phyloP scores from a whole-genome alignment of 306 rosid genomes.

The Glycine soja region DNA sequence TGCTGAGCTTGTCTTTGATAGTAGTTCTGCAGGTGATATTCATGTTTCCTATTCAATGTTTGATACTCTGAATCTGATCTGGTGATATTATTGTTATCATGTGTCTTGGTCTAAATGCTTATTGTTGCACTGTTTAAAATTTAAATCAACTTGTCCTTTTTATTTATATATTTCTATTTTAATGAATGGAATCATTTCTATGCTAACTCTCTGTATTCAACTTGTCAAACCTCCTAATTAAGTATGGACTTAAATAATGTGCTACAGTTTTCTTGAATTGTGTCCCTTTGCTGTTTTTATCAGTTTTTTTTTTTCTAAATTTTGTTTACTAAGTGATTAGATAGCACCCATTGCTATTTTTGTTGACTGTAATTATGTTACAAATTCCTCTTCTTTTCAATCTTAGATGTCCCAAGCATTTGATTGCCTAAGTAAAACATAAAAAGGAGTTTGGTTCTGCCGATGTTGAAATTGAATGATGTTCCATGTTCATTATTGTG shows the following conservation, averaged over 20 bases:
- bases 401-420: background rate
- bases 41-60: too few relatives aligned
- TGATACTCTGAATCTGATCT: too few relatives aligned
- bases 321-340: background rate
- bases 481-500: too few relatives aligned
- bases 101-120: too few relatives aligned
- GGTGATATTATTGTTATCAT: too few relatives aligned
- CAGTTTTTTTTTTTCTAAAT: too few relatives aligned
- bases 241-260: background rate
- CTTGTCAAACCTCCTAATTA: background rate
- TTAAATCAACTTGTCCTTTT: background rate
- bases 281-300: background rate
- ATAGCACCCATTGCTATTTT: background rate
- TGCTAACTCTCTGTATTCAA: constrained; percentile 7
- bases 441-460: too few relatives aligned
- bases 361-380: background rate
- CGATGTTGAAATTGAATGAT: too few relatives aligned
- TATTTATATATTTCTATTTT: constrained; percentile 12
- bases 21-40: too few relatives aligned
- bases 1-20: too few relatives aligned
- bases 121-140: too few relatives aligned
- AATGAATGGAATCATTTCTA: constrained; percentile 8
- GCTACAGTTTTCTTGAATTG: constrained; percentile 1
- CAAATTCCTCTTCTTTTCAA: constrained; percentile 9
- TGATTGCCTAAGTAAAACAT: background rate